Conservation (phyloP, 2,329 filamentous ascomycete genomes). For the Penicillium vulpinum region DNA sequence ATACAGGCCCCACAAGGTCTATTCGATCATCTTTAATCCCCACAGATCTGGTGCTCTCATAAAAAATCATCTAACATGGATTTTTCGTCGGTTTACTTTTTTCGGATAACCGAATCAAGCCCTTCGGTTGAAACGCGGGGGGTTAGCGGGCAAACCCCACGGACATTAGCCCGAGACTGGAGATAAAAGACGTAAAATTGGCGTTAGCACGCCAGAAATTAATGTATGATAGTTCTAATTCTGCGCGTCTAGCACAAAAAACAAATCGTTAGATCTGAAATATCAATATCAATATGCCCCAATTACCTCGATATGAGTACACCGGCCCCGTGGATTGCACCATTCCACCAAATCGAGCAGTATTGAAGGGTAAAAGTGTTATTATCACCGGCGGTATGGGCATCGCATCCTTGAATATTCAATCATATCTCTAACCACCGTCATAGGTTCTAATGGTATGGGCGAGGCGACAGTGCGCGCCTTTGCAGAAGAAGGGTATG, state of each 20-base stretch:
- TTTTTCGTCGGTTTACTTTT: constrained; percentile 5
- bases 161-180: neutral
- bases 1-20: neutral
- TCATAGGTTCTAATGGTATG: constrained; percentile 7
- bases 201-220: neutral
- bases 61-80: neutral
- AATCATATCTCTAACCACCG: neutral
- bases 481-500: constrained; percentile 2
- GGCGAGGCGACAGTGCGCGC: constrained; percentile 6
- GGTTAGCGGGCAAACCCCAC: neutral
- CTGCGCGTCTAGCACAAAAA: neutral
- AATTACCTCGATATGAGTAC: constrained; percentile 3
- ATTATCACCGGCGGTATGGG: neutral
- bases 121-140: neutral
- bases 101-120: constrained; percentile 1
- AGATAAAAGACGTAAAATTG: neutral
- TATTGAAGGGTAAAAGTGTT: neutral
- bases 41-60: neutral
- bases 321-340: constrained; percentile 5
- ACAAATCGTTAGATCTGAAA: neutral
- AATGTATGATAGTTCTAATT: neutral
- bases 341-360: neutral
- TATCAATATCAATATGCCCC: constrained; percentile 4
- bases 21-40: neutral
- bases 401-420: neutral